phyloP scores from a whole-genome alignment of 2,329 filamentous ascomycete genomes.

The Conoideocrella luteorostrata region DNA sequence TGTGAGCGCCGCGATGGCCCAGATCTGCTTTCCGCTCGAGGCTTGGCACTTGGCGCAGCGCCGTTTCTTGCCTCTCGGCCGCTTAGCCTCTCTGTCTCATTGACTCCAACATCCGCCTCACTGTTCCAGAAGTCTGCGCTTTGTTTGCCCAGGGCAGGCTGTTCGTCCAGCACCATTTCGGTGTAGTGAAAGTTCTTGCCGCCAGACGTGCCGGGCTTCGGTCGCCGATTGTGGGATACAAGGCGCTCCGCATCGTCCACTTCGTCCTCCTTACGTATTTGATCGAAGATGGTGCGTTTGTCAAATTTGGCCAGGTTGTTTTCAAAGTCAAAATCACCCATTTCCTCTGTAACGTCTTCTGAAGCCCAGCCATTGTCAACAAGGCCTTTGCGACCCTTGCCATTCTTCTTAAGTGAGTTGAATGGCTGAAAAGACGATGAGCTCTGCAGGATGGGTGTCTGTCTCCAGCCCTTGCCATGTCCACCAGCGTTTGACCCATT shows the following conservation, averaged over 20 bases:
- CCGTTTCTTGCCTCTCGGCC: constrained; percentile 46
- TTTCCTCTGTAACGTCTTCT: constrained; percentile 90
- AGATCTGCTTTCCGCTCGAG: constrained; percentile 48
- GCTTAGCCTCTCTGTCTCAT: constrained; percentile 39
- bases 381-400: constrained; percentile 35
- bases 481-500: constrained; percentile 21
- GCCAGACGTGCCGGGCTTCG: constrained; percentile 62
- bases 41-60: constrained; percentile 20
- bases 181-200: constrained; percentile 89
- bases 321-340: constrained; percentile 92
- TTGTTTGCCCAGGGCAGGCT: constrained; percentile 30
- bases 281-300: constrained; percentile 84
- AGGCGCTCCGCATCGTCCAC: constrained; percentile 87
- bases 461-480: constrained; percentile 50
- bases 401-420: constrained; percentile 52
- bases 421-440: constrained; percentile 59
- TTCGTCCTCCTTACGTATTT: constrained; percentile 82
- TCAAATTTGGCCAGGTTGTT: constrained; percentile 89
- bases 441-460: constrained; percentile 54
- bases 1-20: constrained; percentile 43
- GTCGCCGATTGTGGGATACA: constrained; percentile 75
- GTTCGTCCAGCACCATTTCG: constrained; percentile 78
- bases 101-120: constrained; percentile 58
- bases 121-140: constrained; percentile 63
- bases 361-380: constrained; percentile 84